A percentile compares a stretch with the other conserved stretches of the same genome.
Conservation (phyloP, 306 rosid species). For the Prunus dulcis region DNA sequence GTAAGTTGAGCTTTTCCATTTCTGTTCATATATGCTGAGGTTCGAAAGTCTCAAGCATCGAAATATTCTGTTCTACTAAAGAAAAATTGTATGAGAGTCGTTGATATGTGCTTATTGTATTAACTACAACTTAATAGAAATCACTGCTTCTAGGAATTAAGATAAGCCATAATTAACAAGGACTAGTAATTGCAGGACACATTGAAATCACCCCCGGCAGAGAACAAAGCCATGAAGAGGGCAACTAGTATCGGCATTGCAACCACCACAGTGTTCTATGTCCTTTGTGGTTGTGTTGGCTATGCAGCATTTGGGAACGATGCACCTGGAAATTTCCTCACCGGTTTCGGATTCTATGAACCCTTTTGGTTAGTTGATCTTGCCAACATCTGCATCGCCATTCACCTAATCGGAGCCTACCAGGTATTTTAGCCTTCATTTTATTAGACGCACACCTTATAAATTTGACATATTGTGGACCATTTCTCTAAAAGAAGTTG, state of each 20-base stretch:
- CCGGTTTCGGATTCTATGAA: conserved; percentile 97
- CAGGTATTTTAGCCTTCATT: conserved; percentile 46
- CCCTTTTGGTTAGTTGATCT: conserved; percentile 94
- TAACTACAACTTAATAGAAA: no score
- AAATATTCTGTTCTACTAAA: no score
- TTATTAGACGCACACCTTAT: background rate
- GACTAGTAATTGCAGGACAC: conserved; percentile 60
- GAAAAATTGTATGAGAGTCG: no score
- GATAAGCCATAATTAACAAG: no score
- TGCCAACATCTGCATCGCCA: conserved; percentile 81
- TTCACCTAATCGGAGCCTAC: conserved; percentile 89
- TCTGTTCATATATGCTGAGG: no score
- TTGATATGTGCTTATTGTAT: no score
- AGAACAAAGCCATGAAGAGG: conserved; percentile 80
- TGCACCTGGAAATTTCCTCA: conserved; percentile 97
- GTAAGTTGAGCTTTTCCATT: no score
- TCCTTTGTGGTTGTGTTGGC: conserved; percentile 80
- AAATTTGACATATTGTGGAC: background rate
- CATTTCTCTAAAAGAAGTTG: background rate
- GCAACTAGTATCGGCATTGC: conserved; percentile 72
- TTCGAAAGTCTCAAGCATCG: no score
- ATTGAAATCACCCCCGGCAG: conserved; percentile 75
- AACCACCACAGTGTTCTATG: conserved; percentile 76
- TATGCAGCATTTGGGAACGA: conserved; percentile 92
- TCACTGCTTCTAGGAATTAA: no score